phyloP scores from a whole-genome alignment of 192 early-diverging fungal genomes.

The Podila minutissima region DNA sequence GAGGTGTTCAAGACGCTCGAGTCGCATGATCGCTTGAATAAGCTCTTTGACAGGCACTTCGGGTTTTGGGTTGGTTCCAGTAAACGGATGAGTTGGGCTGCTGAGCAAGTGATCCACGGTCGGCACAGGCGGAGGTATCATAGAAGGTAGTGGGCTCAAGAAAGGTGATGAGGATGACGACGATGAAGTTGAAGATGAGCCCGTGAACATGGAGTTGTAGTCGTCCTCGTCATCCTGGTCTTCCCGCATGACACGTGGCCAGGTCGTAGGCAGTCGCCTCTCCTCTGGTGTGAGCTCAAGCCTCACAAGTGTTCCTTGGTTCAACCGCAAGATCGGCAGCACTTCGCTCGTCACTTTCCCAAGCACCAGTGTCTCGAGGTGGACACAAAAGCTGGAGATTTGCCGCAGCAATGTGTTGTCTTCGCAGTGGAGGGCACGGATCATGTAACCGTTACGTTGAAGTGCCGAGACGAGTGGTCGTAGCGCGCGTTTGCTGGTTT shows the following conservation, averaged over 20 bases:
- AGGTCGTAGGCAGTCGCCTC: neutral
- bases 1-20: constrained; percentile 26
- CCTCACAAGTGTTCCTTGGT: constrained; percentile 11
- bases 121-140: neutral
- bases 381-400: constrained; percentile 5
- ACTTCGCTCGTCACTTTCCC: constrained; percentile 28
- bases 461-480: constrained; percentile 29
- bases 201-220: neutral
- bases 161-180: no score
- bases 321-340: constrained; percentile 16
- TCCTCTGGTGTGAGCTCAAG: constrained; percentile 14
- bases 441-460: constrained; percentile 10
- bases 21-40: constrained; percentile 11
- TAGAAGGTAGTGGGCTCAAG: no score
- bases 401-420: constrained; percentile 20
- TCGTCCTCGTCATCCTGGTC: neutral
- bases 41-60: constrained; percentile 1
- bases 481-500: constrained; percentile 4
- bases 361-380: constrained; percentile 30
- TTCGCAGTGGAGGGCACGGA: constrained; percentile 15
- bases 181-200: no score
- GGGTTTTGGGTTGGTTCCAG: neutral
- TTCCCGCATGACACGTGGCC: neutral
- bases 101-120: neutral
- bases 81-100: neutral